Conservation (phyloP, 2,329 filamentous ascomycete genomes). For the Fonsecaea erecta region DNA sequence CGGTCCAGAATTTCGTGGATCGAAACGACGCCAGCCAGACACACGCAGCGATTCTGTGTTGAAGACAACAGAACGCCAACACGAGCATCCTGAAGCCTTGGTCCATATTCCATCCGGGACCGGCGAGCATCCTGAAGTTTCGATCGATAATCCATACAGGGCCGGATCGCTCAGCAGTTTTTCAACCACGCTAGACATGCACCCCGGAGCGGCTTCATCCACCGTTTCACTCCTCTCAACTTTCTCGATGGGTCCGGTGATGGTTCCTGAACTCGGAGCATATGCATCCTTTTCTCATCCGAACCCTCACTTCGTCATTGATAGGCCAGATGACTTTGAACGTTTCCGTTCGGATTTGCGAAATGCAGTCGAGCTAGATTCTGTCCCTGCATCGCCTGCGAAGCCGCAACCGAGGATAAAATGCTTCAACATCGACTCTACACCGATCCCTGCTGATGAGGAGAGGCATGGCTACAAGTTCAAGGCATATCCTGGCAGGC, state of each 20-base stretch:
- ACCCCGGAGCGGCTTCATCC: neutral
- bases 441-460: neutral
- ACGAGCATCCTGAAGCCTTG: neutral
- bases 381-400: neutral
- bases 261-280: neutral
- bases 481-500: constrained; percentile 3
- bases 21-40: neutral
- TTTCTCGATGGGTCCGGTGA: neutral
- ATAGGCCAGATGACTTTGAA: constrained; percentile 24
- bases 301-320: neutral
- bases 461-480: neutral
- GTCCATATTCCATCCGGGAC: neutral
- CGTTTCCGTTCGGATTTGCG: constrained; percentile 10
- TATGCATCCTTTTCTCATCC: neutral
- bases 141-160: neutral
- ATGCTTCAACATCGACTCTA: constrained; percentile 9
- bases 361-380: constrained; percentile 10
- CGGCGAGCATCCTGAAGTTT: too few species aligned
- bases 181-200: neutral
- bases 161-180: neutral
- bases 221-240: neutral
- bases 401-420: neutral
- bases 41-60: neutral
- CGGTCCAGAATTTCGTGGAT: neutral
- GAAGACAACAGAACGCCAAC: neutral